phyloP scores from a whole-genome alignment of 2,329 filamentous ascomycete genomes.

The Emmonsia crescens region DNA sequence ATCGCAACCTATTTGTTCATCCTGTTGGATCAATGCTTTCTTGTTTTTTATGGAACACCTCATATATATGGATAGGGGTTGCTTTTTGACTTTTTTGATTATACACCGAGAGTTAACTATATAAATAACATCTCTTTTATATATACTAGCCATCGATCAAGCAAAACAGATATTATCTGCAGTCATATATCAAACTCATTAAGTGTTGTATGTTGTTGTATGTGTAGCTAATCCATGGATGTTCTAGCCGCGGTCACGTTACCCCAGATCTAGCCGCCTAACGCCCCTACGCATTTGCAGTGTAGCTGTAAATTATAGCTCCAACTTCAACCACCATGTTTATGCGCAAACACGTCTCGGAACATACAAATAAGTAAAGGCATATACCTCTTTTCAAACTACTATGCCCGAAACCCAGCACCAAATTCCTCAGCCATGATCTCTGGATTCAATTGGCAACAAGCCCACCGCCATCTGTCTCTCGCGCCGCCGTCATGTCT shows the following conservation, averaged over 20 bases:
- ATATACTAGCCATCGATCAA: not conserved
- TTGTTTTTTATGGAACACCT: not conserved
- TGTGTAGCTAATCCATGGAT: too few relatives aligned
- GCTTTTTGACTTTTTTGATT: not conserved
- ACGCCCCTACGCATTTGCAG: too few relatives aligned
- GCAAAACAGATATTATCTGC: too few relatives aligned
- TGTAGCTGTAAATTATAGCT: not conserved
- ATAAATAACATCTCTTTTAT: not conserved
- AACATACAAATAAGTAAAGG: not conserved
- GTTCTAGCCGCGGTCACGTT: not conserved
- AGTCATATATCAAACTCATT: too few relatives aligned
- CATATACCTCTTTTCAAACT: not conserved
- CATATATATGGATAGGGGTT: not conserved
- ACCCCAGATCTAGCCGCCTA: not conserved
- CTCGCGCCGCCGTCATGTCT: constrained; percentile 21
- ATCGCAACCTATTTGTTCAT: not conserved
- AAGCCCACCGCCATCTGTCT: not conserved
- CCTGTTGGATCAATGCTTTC: not conserved
- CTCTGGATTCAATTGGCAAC: not conserved
- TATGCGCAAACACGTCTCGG: not conserved
- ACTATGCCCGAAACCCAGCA: not conserved
- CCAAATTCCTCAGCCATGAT: not conserved
- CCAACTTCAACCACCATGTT: not conserved
- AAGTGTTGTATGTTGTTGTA: too few relatives aligned
- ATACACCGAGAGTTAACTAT: not conserved